A percentile compares a stretch with the other conserved stretches of the same genome.
These are phyloP conservation scores for Penicillium capsulatum DNA, from an alignment of 2,329 filamentous ascomycete genomes.

Conservation along the genomic window DNA sequence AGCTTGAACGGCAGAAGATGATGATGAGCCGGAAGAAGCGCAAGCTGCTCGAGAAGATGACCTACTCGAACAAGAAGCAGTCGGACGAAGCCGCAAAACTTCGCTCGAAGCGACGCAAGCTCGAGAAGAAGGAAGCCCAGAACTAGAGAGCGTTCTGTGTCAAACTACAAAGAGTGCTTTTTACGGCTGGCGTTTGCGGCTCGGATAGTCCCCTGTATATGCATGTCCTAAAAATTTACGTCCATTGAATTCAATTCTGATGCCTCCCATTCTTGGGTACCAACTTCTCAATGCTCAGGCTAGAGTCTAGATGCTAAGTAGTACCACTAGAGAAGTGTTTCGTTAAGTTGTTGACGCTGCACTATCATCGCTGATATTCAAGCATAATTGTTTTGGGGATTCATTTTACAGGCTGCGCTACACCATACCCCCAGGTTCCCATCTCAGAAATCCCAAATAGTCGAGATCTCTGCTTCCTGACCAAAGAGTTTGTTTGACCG, in stretches of 20 bases:
- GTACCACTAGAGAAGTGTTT: too few species aligned
- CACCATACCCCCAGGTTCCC: too few species aligned
- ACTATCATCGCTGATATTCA: too few species aligned
- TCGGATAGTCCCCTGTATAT: constrained; percentile 27
- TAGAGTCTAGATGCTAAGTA: too few species aligned
- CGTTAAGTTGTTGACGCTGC: too few species aligned
- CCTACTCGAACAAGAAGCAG: constrained; percentile 90
- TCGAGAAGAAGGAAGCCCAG: constrained; percentile 58
- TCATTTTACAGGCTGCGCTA: too few species aligned
- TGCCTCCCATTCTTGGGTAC: too few species aligned
- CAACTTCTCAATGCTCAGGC: too few species aligned
- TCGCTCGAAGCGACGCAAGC: constrained; percentile 80
- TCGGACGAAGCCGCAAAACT: constrained; percentile 85
- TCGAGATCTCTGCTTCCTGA: too few species aligned
- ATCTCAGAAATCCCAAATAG: too few species aligned
- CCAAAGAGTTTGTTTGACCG: too few species aligned
- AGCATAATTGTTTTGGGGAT: too few species aligned
- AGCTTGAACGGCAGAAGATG: constrained; percentile 88
- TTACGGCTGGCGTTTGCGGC: constrained; percentile 19
- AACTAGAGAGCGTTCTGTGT: constrained; percentile 22
- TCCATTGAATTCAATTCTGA: constrained; percentile 15
- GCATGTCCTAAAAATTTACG: constrained; percentile 26
- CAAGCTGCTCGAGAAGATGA: constrained; percentile 96
- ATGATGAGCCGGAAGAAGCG: constrained; percentile 98
- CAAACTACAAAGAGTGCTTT: constrained; percentile 13